Percentiles rank a stretch among this genome's conserved stretches.
phyloP scores from a whole-genome alignment of 805 yeast genomes.

The Pichia phayaonensis region DNA sequence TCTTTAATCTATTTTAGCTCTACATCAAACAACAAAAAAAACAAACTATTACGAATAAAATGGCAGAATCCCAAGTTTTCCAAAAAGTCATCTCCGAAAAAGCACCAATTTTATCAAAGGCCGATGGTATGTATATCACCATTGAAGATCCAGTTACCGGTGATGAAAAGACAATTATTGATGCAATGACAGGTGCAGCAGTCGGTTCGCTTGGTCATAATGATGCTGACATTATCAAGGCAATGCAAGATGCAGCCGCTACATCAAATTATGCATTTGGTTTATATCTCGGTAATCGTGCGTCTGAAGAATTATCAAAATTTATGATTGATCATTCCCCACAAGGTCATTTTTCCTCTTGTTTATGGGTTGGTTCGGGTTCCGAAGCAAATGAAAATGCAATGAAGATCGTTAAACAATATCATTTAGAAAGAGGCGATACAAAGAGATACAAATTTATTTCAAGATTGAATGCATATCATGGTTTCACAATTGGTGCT shows the following conservation, averaged over 20 bases:
- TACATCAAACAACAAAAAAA: neutral
- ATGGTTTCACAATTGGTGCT: conserved; percentile 43
- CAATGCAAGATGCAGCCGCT: conserved; percentile 32
- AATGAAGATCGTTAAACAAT: conserved; percentile 55
- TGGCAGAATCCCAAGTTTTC: conserved; percentile 15
- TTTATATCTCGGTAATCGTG: conserved; percentile 28
- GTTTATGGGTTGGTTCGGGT: conserved; percentile 57
- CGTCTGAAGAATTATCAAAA: conserved; percentile 36
- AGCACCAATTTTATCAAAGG: conserved; percentile 16
- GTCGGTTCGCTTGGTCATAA: conserved; percentile 42
- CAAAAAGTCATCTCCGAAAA: conserved; percentile 18
- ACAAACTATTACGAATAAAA: neutral
- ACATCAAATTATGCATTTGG: conserved; percentile 33
- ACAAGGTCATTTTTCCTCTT: conserved; percentile 32
- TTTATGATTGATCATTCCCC: conserved; percentile 38
- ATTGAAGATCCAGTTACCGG: conserved; percentile 35
- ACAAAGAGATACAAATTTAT: conserved; percentile 35
- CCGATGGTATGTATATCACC: conserved; percentile 18
- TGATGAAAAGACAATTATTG: conserved; percentile 29
- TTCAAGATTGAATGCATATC: conserved; percentile 39
- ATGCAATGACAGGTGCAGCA: conserved; percentile 48
- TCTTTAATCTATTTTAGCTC: neutral
- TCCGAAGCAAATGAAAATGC: conserved; percentile 80
- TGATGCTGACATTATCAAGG: conserved; percentile 33
- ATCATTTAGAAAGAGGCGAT: conserved; percentile 37